Base-by-base conservation (phyloP, 352 stramenopile genomes). In the Thalassiosira livingstoniorum region DNA sequence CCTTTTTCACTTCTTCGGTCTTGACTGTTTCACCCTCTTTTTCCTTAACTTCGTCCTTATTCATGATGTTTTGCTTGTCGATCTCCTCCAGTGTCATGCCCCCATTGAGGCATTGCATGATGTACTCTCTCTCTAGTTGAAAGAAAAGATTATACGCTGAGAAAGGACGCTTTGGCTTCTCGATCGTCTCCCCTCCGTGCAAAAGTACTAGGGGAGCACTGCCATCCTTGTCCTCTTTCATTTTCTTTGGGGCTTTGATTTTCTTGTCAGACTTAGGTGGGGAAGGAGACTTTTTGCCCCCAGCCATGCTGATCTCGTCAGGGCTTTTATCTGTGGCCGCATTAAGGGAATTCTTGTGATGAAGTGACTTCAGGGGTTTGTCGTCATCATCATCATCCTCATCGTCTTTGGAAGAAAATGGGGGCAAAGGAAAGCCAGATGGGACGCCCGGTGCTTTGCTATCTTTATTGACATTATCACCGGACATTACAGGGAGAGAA, bases 121-220 rank as follows among this genome's bases (percentile, higher is more conserved):
- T 90, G 29, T 55, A 71, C 65, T 90, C 83, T 47, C 89, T 54
- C 60, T 91, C 83, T 34, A 87, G 75, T 69, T 91, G 81, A 74
- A 93, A 93, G 76, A 92, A 93, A 1, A 92, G 75, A 74, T 93
- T 93, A 71, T 93, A 93, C n/a, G 87, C 84, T 63, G 65, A 86
- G 21, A 93, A 83, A 2, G 89, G 89, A 53, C 87, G 65, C 39
- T 87, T 87, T 11, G 82, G 78, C 78, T 86, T 89, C 53, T 84
- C 39, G n/a, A 37, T 55, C 37, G 7, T 32, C 18, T n/a, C 4
- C 61, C 15, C 37, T 42, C 2, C 37, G 23, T 27, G n/a, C 11
- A 27, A 23, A 23, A 25, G 11, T 31, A 35, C n/a, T 69, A 5
- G 34, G 21, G 4, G 37, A 25, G 4, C 55, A 57, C 25, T 53